These are phyloP conservation scores for Argentina anserina DNA, from an alignment of 306 rosid species.

Conservation along the genomic window DNA sequence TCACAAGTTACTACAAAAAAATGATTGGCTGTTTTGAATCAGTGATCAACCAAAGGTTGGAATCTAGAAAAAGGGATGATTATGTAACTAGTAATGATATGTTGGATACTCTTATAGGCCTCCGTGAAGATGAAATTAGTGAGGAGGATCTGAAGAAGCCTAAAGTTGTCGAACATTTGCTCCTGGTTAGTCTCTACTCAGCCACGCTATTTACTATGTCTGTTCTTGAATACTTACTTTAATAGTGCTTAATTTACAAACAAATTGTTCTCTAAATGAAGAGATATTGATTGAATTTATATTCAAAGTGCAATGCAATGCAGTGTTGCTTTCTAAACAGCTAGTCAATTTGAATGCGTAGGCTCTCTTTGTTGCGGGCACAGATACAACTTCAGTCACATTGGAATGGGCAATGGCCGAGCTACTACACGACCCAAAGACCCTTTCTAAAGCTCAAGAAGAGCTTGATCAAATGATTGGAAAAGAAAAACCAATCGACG, in stretches of 20 bases:
- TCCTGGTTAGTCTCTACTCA: not conserved
- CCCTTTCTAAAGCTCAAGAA: conserved; percentile 17
- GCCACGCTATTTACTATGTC: not conserved
- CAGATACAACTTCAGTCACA: conserved; percentile 23
- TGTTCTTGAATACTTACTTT: not conserved
- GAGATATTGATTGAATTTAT: not conserved
- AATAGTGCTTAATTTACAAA: no score
- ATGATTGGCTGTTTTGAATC: not conserved
- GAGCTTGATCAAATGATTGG: conserved; percentile 21
- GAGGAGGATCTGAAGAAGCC: not conserved
- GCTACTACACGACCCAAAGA: conserved; percentile 16
- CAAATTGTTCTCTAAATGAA: not conserved
- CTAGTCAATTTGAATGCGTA: not conserved
- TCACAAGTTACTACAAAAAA: not conserved
- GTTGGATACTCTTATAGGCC: not conserved
- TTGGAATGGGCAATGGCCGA: conserved; percentile 37
- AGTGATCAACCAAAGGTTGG: not conserved
- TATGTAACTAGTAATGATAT: not conserved
- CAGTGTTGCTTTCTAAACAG: not conserved
- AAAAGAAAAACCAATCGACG: conserved; percentile 16
- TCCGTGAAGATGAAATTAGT: not conserved
- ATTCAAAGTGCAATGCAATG: not conserved
- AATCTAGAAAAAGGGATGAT: not conserved
- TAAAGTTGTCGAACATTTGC: not conserved
- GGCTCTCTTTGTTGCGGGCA: conserved; percentile 26